phyloP scores from a whole-genome alignment of 2,329 filamentous ascomycete genomes.

The Aureobasidium sp. region DNA sequence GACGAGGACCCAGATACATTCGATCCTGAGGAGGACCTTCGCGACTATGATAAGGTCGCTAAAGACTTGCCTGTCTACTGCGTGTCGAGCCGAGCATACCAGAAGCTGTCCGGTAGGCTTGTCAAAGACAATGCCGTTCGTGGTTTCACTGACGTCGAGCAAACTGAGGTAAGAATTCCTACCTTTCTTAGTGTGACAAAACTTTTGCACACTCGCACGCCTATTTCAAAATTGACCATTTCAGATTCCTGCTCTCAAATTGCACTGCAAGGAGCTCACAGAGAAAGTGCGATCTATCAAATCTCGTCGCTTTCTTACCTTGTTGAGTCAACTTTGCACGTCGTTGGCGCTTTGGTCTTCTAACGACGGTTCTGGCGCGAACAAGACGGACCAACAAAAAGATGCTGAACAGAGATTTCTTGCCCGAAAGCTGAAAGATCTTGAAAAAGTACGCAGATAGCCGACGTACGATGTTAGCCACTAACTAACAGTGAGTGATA shows the following conservation, averaged over 20 bases:
- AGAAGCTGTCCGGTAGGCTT: conserved; percentile 52
- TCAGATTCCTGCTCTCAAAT: conserved; percentile 48
- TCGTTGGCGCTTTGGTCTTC: conserved; percentile 47
- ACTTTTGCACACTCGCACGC: too few species aligned
- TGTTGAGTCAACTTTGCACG: conserved; percentile 44
- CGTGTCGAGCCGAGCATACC: conserved; percentile 55
- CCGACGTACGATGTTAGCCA: neutral
- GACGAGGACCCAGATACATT: conserved; percentile 50
- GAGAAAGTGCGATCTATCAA: conserved; percentile 40
- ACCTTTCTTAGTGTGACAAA: too few species aligned
- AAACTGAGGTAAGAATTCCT: conserved; percentile 40
- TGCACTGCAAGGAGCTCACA: conserved; percentile 53
- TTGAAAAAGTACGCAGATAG: conserved; percentile 26
- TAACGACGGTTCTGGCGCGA: conserved; percentile 35
- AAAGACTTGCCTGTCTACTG: conserved; percentile 55
- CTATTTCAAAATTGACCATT: neutral
- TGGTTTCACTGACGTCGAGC: conserved; percentile 46
- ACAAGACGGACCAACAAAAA: conserved; percentile 36
- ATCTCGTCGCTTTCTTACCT: conserved; percentile 46
- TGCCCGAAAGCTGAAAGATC: conserved; percentile 31
- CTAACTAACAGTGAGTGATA: conserved; percentile 8
- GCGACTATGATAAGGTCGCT: conserved; percentile 54
- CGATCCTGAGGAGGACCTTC: conserved; percentile 46
- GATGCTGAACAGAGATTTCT: conserved; percentile 34
- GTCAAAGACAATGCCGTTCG: conserved; percentile 44